These are phyloP conservation scores for Cardamine resedifolia DNA, from an alignment of 345 rosid species.

Conservation along the genomic window DNA sequence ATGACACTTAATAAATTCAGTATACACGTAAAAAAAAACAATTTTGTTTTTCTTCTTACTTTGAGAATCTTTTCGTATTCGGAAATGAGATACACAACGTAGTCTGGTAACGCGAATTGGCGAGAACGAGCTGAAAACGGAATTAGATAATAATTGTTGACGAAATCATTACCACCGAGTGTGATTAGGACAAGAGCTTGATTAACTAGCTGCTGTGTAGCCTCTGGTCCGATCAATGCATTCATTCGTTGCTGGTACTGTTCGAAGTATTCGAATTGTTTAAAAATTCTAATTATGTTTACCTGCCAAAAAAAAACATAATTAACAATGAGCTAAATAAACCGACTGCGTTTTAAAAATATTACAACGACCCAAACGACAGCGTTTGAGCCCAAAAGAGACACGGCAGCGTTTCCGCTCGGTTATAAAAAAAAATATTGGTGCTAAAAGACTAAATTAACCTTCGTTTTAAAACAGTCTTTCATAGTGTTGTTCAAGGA, in stretches of 20 bases:
- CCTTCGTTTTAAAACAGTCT: not conserved
- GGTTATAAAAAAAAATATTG: not conserved
- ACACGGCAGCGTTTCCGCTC: too few species aligned
- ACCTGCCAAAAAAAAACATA: constrained; percentile 44
- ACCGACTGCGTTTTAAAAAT: not conserved
- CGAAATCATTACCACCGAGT: constrained; percentile 90
- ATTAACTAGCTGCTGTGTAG: constrained; percentile 56
- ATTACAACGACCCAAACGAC: not conserved
- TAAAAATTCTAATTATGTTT: constrained; percentile 68
- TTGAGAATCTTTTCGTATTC: constrained; percentile 68
- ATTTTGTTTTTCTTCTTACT: constrained; percentile 39
- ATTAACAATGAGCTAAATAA: not conserved
- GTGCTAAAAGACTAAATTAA: not conserved
- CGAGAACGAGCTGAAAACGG: constrained; percentile 84
- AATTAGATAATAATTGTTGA: constrained; percentile 84
- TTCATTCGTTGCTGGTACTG: constrained; percentile 64
- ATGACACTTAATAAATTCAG: not conserved
- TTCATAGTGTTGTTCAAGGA: not conserved
- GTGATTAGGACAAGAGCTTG: constrained; percentile 73
- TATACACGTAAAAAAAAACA: not conserved
- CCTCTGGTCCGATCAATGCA: constrained; percentile 58
- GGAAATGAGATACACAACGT: constrained; percentile 67
- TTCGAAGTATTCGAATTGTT: constrained; percentile 61
- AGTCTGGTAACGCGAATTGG: constrained; percentile 64
- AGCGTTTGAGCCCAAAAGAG: too few species aligned